Percentiles rank a stretch among this genome's conserved stretches.
Evolutionary conservation across 2,329 filamentous ascomycete species (phyloP).

Genomic region (Colletotrichum orbiculare): DNA sequence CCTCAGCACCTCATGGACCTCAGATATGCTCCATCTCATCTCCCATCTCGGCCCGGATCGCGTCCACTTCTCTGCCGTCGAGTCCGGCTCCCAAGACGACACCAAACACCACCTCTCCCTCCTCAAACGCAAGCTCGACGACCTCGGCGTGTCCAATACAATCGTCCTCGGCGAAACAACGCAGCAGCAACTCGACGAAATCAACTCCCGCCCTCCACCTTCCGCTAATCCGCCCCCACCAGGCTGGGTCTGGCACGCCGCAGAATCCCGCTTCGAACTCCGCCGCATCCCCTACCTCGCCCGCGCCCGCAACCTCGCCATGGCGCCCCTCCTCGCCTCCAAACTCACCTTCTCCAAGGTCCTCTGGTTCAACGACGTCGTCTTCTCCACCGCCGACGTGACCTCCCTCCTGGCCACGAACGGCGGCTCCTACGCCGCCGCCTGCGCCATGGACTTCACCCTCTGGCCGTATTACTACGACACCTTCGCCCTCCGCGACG

Average conservation of each 20-base stretch:
- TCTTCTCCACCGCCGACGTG: slow-evolving; percentile 64
- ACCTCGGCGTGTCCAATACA: slow-evolving; percentile 61
- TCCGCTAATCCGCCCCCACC: slow-evolving; percentile 49
- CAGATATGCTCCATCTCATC: slow-evolving; percentile 66
- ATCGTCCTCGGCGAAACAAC: slow-evolving; percentile 67
- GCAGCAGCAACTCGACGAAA: slow-evolving; percentile 66
- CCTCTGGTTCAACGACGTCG: slow-evolving; percentile 71
- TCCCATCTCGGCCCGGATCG: slow-evolving; percentile 44
- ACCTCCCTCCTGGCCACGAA: slow-evolving; percentile 64
- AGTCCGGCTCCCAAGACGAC: slow-evolving; percentile 75
- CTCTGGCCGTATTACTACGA: slow-evolving; percentile 57
- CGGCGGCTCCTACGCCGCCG: slow-evolving; percentile 66
- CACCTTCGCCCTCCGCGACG: slow-evolving; percentile 62
- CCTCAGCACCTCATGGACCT: slow-evolving; percentile 69
- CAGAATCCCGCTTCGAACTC: slow-evolving; percentile 63
- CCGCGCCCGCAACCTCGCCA: slow-evolving; percentile 69
- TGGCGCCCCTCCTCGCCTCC: slow-evolving; percentile 66
- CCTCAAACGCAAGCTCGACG: slow-evolving; percentile 50
- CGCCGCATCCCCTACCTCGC: slow-evolving; percentile 77
- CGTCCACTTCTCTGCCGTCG: slow-evolving; percentile 73
- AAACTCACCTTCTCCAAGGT: slow-evolving; percentile 63
- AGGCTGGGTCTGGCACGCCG: slow-evolving; percentile 71
- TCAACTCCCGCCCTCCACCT: slow-evolving; percentile 49
- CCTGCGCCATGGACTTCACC: slow-evolving; percentile 70
- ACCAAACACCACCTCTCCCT: slow-evolving; percentile 59